Conservation (phyloP, 495 filamentous ascomycete species). For the Articulospora tetracladia region DNA sequence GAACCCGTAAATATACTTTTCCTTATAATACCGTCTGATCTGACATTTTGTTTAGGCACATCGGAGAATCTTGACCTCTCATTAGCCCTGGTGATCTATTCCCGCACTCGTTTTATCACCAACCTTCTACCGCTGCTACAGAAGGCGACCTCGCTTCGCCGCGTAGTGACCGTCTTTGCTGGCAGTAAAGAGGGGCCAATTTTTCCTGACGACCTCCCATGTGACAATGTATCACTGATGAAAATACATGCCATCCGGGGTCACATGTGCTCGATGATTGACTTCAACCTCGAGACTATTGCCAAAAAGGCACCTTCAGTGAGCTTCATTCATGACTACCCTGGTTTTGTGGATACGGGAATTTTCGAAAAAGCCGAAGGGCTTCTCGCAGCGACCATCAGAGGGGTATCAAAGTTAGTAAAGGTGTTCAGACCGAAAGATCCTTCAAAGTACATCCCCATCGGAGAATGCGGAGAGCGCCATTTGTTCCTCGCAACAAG, state of each 20-base stretch:
- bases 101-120: slow-evolving; percentile 56
- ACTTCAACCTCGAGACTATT: slow-evolving; percentile 45
- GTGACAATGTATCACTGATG: slow-evolving; percentile 26
- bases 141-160: slow-evolving; percentile 39
- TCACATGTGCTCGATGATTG: slow-evolving; percentile 46
- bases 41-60: slow-evolving; percentile 38
- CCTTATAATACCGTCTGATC: background rate
- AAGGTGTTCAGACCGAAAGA: slow-evolving; percentile 23
- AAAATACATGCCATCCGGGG: slow-evolving; percentile 25
- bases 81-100: slow-evolving; percentile 54
- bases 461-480: slow-evolving; percentile 47
- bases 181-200: slow-evolving; percentile 52
- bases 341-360: slow-evolving; percentile 48
- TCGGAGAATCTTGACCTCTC: slow-evolving; percentile 52
- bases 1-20: background rate
- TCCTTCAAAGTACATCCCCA: slow-evolving; percentile 17
- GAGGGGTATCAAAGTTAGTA: background rate
- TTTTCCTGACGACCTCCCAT: slow-evolving; percentile 42
- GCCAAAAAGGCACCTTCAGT: slow-evolving; percentile 44
- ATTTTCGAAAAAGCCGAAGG: slow-evolving; percentile 22
- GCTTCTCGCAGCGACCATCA: background rate
- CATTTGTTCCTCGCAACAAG: slow-evolving; percentile 53
- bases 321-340: slow-evolving; percentile 56
- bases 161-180: slow-evolving; percentile 55
- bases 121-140: slow-evolving; percentile 61